Conservation (phyloP, 2,329 filamentous ascomycete genomes). For the Pezicula carpinea region DNA sequence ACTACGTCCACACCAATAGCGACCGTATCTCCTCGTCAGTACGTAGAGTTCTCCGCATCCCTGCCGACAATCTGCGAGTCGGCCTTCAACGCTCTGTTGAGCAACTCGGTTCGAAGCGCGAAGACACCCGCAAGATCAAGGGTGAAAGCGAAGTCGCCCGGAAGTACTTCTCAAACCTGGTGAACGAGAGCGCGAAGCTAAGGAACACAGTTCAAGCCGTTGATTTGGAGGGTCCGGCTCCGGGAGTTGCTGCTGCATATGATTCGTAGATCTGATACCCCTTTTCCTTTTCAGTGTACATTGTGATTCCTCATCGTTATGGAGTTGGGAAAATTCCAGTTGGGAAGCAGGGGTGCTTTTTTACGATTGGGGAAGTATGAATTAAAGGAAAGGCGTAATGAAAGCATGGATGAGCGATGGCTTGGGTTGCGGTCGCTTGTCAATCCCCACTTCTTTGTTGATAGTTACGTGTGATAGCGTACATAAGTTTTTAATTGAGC, state of each 20-base stretch:
- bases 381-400: not conserved
- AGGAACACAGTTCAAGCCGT: conserved; percentile 32
- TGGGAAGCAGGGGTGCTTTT: not conserved
- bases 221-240: conserved; percentile 29
- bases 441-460: not conserved
- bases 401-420: conserved; percentile 2
- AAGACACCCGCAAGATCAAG: conserved; percentile 78
- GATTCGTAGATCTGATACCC: conserved; percentile 15
- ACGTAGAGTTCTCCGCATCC: conserved; percentile 81
- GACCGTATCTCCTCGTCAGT: conserved; percentile 80
- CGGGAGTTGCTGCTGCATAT: conserved; percentile 27
- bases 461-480: not conserved
- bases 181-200: conserved; percentile 57
- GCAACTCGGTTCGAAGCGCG: conserved; percentile 70
- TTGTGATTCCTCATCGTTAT: not conserved
- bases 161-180: conserved; percentile 87
- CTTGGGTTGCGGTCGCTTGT: not conserved
- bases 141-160: conserved; percentile 79
- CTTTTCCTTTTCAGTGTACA: not conserved
- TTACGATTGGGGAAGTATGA: not conserved
- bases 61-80: conserved; percentile 79
- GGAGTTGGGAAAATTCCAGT: conserved; percentile 1
- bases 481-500: not conserved
- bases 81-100: conserved; percentile 82
- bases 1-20: conserved; percentile 90